Evolutionary conservation across 768 basidiomycete species (phyloP), one percentile per base, ranked within the genome.

Genomic region (Phlebiopsis flavidoalba): DNA sequence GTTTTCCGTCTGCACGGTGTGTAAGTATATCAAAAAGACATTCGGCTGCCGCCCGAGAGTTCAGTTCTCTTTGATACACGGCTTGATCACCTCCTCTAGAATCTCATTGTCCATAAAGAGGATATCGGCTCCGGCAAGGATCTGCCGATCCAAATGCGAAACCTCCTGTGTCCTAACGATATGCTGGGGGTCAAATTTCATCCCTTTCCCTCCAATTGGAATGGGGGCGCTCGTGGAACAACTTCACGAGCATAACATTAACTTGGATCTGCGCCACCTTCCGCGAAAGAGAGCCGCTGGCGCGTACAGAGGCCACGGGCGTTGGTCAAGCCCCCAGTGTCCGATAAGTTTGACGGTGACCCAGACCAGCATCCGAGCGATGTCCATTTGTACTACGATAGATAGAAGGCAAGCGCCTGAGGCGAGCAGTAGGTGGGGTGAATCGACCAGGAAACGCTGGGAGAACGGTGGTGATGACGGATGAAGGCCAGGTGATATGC

Each of bases 101-200:
- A 66, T 58, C 26, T 63, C 55, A 57, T 66, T 61, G 50, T 66
- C 66, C 66, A 66, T 66, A 54, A 64, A 60, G 0, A 63, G 51
- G 11, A 57, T 57, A 45, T 66, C 63, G 3, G 66, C 66, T 22
- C 43, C 61, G 1, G 55, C 66, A 10, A 66, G 62, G 19, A 66
- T 53, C 24, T 56, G 51, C 33, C 60, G 57, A 35, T 66, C 66
- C 3, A 66, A 57, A 8, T 54, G 21, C 19, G 48, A 19, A 15
- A 43, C 54, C 12, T 60, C 61, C 14, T 26, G 19, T 8, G 31
- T 33, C 7, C 58, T 51, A 3, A 64, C 54, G 15, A 60, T 51
- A 4, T 53, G 36, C n/a, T n/a, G n/a, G n/a, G n/a, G n/a, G n/a
- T n/a, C n/a, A n/a, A n/a, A n/a, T 54, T 61, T 60, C 54, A n/a